Evolutionary conservation across 2,329 filamentous ascomycete genomes (phyloP).

Genomic region (Apiospora aurea): DNA sequence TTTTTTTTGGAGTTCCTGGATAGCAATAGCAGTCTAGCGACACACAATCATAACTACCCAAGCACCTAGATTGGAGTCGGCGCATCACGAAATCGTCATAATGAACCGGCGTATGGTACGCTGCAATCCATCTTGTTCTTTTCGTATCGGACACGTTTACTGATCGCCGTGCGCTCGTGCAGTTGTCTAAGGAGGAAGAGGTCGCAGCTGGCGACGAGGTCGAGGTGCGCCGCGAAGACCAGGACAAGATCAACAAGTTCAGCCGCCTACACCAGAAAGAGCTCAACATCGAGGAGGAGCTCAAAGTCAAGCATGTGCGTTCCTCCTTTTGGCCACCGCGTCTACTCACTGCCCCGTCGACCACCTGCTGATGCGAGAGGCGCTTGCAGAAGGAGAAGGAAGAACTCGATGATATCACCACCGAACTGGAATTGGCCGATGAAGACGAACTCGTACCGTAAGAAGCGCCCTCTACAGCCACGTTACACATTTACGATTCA

Average conservation of each 20-base stretch:
- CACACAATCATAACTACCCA: neutral
- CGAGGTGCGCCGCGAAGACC: constrained; percentile 94
- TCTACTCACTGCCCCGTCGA: constrained; percentile 18
- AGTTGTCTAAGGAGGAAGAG: constrained; percentile 97
- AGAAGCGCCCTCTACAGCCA: neutral
- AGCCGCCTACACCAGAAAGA: constrained; percentile 92
- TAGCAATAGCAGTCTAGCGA: neutral
- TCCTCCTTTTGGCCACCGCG: neutral
- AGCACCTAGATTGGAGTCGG: constrained; percentile 1
- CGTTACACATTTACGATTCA: neutral
- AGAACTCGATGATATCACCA: constrained; percentile 91
- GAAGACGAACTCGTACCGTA: constrained; percentile 94
- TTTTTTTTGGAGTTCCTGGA: constrained; percentile 8
- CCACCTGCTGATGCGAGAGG: constrained; percentile 19
- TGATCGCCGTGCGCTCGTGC: constrained; percentile 25
- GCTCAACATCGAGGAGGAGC: constrained; percentile 77
- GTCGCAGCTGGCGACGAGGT: constrained; percentile 79
- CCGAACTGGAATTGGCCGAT: constrained; percentile 91
- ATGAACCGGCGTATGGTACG: constrained; percentile 47
- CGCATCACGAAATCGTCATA: constrained; percentile 27
- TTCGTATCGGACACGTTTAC: neutral
- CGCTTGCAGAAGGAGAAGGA: constrained; percentile 90
- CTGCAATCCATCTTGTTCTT: constrained; percentile 10
- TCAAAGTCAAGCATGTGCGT: constrained; percentile 79
- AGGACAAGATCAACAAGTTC: constrained; percentile 99